Percentiles rank a stretch among this genome's conserved stretches.
Evolutionary conservation across 2,329 filamentous ascomycete species (phyloP).

Genomic region (Cadophora malorum): DNA sequence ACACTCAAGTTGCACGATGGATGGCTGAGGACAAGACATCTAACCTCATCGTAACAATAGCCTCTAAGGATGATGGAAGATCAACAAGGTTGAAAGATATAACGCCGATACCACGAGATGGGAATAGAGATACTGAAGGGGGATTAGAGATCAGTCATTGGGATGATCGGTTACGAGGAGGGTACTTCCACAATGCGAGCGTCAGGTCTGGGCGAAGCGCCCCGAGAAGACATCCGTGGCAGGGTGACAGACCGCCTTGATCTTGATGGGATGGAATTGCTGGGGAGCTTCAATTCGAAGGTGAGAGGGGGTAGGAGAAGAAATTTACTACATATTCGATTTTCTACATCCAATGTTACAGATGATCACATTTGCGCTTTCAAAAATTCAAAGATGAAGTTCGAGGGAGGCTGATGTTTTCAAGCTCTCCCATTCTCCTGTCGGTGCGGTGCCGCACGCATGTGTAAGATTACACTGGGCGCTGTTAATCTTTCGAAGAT

Average conservation of each 20-base stretch:
- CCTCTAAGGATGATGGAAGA: slow-evolving; percentile 1
- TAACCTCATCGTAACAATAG: neutral
- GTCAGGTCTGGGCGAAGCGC: neutral
- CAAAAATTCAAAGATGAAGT: no score
- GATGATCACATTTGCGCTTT: no score
- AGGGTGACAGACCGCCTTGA: neutral
- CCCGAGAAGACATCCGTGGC: slow-evolving; percentile 3
- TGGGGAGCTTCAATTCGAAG: neutral
- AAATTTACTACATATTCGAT: no score
- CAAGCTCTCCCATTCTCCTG: no score
- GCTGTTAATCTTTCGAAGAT: no score
- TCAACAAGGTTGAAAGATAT: neutral
- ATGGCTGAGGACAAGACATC: neutral
- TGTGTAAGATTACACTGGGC: no score
- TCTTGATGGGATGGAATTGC: neutral
- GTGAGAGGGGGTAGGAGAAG: neutral
- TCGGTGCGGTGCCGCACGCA: no score
- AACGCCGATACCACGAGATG: neutral
- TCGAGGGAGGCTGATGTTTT: no score
- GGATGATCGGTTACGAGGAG: neutral
- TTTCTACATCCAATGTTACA: no score
- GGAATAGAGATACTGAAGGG: neutral
- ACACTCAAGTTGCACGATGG: neutral
- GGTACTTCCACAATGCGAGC: neutral
- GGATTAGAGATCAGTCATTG: slow-evolving; percentile 5